A percentile compares a stretch with the other conserved stretches of the same genome.
phyloP scores from a whole-genome alignment of 106 monocot species.

The Gastrodia elata region DNA sequence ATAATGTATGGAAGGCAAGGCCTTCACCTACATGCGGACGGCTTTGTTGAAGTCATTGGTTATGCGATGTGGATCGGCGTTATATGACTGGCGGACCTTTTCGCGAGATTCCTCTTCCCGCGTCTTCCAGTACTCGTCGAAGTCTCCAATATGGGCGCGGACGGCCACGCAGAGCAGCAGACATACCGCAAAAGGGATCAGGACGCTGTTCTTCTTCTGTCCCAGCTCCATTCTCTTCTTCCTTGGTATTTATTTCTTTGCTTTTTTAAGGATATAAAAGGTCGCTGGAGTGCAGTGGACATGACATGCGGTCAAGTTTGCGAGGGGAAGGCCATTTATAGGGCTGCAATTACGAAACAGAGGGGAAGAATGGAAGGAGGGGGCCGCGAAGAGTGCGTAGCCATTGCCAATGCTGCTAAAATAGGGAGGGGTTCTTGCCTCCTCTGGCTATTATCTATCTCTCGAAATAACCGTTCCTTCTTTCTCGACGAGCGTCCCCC shows the following conservation, averaged over 20 bases:
- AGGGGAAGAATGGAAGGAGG: not conserved
- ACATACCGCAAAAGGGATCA: not conserved
- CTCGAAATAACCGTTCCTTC: too few species aligned
- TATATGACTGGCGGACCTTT: not conserved
- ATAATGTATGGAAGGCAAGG: too few species aligned
- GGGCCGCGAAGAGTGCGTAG: not conserved
- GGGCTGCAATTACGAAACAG: not conserved
- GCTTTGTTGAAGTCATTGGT: constrained; percentile 16
- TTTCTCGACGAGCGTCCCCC: too few species aligned
- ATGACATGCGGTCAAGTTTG: not conserved
- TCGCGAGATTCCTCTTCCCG: not conserved
- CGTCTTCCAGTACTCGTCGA: constrained; percentile 11
- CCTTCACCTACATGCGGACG: constrained; percentile 16
- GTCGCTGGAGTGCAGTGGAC: not conserved
- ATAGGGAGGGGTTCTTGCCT: not conserved
- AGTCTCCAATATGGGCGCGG: not conserved
- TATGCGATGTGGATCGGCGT: constrained; percentile 11
- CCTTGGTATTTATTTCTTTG: not conserved
- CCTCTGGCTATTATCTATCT: too few species aligned
- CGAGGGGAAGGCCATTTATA: not conserved
- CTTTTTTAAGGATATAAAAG: not conserved
- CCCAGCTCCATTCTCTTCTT: not conserved
- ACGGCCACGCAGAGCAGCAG: not conserved
- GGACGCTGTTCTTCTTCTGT: not conserved
- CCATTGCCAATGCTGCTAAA: not conserved